phyloP scores from a whole-genome alignment of 768 basidiomycete species.

The Lactarius akahatsu region DNA sequence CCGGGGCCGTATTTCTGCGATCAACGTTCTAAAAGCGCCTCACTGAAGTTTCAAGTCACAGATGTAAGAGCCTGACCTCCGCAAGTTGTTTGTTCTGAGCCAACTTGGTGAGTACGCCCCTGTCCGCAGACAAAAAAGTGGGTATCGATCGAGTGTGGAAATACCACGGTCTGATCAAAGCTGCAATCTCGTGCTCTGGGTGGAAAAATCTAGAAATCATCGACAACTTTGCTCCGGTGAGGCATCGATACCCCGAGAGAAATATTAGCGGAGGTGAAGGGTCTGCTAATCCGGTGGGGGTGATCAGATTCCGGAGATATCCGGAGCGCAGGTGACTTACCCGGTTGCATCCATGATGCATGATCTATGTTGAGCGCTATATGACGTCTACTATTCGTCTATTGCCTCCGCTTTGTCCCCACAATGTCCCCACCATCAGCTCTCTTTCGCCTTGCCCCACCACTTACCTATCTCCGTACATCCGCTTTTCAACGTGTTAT shows the following conservation, averaged over 20 bases:
- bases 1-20: background rate
- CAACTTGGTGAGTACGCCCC: background rate
- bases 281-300: background rate
- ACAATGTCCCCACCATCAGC: conserved; percentile 6
- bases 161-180: background rate
- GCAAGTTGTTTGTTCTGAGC: background rate
- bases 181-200: background rate
- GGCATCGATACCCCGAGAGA: background rate
- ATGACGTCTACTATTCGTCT: conserved; percentile 15
- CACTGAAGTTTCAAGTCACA: conserved; percentile 11
- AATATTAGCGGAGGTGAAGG: background rate
- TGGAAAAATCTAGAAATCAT: conserved; percentile 4
- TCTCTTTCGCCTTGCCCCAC: background rate
- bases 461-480: background rate
- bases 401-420: conserved; percentile 12
- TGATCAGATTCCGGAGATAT: background rate
- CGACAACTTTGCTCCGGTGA: background rate
- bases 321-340: conserved; percentile 8
- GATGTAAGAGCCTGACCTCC: background rate
- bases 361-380: too few relatives aligned
- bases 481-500: background rate
- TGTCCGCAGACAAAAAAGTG: background rate
- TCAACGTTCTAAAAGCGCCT: conserved; percentile 10
- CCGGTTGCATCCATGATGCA: too few relatives aligned
- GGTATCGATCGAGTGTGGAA: conserved; percentile 2